Evolutionary conservation across 1,284 basidiomycete species (phyloP).

Genomic region (Microbotryum intermedium): DNA sequence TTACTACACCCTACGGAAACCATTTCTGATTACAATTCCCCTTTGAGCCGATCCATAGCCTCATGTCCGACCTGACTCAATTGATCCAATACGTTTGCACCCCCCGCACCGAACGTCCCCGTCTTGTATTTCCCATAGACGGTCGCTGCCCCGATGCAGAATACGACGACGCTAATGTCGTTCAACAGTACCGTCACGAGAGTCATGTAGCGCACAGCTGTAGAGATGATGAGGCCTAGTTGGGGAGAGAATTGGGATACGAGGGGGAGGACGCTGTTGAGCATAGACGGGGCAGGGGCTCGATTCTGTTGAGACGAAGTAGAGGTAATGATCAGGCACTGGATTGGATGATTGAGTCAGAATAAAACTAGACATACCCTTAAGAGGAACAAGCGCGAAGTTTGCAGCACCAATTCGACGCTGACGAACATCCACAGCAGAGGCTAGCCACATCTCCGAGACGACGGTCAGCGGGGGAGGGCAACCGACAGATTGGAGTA

Average conservation of each 20-base stretch:
- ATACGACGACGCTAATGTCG: conserved; percentile 28
- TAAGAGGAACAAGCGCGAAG: conserved; percentile 25
- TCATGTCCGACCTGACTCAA: neutral
- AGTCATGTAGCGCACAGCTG: conserved; percentile 19
- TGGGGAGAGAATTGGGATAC: conserved; percentile 28
- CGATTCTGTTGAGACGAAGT: conserved; percentile 11
- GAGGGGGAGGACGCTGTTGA: conserved; percentile 24
- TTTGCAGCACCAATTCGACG: conserved; percentile 33
- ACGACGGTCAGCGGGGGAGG: no score
- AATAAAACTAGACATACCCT: conserved; percentile 6
- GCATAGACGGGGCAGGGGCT: conserved; percentile 15
- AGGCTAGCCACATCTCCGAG: no score
- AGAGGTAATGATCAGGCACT: no score
- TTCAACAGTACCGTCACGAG: conserved; percentile 22
- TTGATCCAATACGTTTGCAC: neutral
- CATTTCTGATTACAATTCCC: neutral
- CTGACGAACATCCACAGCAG: conserved; percentile 33
- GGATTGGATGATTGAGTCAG: no score
- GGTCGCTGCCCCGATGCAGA: conserved; percentile 17
- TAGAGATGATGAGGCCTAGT: conserved; percentile 18
- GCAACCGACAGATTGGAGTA: neutral
- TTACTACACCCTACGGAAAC: neutral
- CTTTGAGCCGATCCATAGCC: neutral
- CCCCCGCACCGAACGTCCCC: neutral
- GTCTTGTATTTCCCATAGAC: neutral